Percentiles rank a stretch among this genome's conserved stretches.
Evolutionary conservation across 371 early-diverging fungal genomes (phyloP).

Genomic region (Entomophthora muscae): DNA sequence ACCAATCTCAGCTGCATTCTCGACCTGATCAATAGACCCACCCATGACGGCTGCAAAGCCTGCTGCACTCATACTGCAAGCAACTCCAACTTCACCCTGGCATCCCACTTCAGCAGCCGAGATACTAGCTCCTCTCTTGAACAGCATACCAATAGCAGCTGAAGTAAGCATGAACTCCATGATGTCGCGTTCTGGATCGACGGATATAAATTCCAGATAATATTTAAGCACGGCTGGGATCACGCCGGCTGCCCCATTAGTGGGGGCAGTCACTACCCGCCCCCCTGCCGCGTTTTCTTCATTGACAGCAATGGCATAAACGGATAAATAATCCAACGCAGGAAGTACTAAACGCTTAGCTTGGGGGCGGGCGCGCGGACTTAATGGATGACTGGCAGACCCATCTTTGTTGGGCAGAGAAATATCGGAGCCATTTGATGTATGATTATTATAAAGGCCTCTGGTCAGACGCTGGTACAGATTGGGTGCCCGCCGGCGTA

Average conservation of each 20-base stretch:
- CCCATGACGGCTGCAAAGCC: slow-evolving; percentile 93
- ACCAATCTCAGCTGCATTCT: slow-evolving; percentile 92
- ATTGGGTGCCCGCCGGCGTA: slow-evolving; percentile 72
- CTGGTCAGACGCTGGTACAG: slow-evolving; percentile 70
- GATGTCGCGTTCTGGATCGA: slow-evolving; percentile 68
- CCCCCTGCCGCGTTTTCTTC: slow-evolving; percentile 95
- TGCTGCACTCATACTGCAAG: slow-evolving; percentile 91
- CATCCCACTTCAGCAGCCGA: slow-evolving; percentile 94
- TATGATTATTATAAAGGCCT: slow-evolving; percentile 33
- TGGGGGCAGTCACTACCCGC: slow-evolving; percentile 84
- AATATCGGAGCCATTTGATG: not conserved
- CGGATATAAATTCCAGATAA: slow-evolving; percentile 82
- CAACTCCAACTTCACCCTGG: slow-evolving; percentile 78
- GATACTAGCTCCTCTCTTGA: slow-evolving; percentile 85
- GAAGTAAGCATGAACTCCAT: slow-evolving; percentile 84
- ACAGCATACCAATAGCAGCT: slow-evolving; percentile 89
- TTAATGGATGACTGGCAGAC: slow-evolving; percentile 1
- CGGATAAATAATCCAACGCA: slow-evolving; percentile 83
- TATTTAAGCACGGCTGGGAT: slow-evolving; percentile 91
- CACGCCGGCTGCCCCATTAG: slow-evolving; percentile 87
- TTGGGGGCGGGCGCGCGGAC: slow-evolving; percentile 17
- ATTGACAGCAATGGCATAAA: slow-evolving; percentile 92
- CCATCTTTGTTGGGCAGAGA: slow-evolving; percentile 14
- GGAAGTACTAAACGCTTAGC: slow-evolving; percentile 29
- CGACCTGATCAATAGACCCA: slow-evolving; percentile 72